phyloP scores from a whole-genome alignment of 495 filamentous ascomycete species.

The Lophiostoma macrostomum region DNA sequence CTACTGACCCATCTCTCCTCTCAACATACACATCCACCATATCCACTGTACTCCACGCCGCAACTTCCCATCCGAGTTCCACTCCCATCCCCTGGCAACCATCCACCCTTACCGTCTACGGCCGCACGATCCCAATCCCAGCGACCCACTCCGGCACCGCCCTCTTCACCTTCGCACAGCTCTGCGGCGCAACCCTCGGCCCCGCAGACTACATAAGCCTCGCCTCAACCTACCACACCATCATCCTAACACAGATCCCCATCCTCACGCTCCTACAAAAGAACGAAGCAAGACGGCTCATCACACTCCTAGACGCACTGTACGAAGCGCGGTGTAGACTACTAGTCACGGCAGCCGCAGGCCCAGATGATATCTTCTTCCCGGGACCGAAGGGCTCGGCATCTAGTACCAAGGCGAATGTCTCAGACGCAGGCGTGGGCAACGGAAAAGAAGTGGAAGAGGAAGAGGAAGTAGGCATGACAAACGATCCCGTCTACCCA shows the following conservation, averaged over 20 bases:
- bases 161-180: conserved; percentile 57
- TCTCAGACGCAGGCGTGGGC: too few species aligned
- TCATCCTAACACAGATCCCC: conserved; percentile 61
- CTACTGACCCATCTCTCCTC: neutral
- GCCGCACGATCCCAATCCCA: conserved; percentile 54
- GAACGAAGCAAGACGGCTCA: conserved; percentile 69
- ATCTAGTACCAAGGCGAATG: neutral
- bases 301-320: conserved; percentile 67
- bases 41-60: neutral
- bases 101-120: conserved; percentile 55
- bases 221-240: conserved; percentile 65
- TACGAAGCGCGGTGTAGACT: conserved; percentile 70
- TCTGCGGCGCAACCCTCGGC: conserved; percentile 56
- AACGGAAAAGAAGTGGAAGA: neutral
- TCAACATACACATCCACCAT: neutral
- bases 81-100: conserved; percentile 46
- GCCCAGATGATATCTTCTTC: conserved; percentile 67
- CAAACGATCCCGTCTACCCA: conserved; percentile 55
- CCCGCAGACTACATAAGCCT: conserved; percentile 72
- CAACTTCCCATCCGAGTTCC: conserved; percentile 1
- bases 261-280: conserved; percentile 57
- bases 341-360: conserved; percentile 53
- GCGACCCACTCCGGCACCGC: conserved; percentile 48
- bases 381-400: conserved; percentile 36
- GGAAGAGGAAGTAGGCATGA: neutral